phyloP scores from a whole-genome alignment of 306 rosid species.

The Dalbergia cochinchinensis region DNA sequence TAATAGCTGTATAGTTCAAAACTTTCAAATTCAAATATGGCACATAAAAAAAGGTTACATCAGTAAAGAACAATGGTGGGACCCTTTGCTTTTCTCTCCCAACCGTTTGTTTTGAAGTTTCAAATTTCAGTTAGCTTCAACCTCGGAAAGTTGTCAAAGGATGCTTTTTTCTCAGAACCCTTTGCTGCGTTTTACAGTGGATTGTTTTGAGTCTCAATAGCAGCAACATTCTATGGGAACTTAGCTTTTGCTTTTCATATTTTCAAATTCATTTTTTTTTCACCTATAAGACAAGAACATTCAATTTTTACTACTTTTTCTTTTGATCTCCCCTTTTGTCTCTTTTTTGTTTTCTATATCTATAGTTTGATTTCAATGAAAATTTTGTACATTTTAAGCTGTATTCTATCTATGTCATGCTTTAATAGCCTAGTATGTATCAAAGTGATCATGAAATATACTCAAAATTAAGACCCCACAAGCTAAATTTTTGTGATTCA shows the following conservation, averaged over 20 bases:
- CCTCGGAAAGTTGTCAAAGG: constrained; percentile 41
- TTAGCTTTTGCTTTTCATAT: constrained; percentile 49
- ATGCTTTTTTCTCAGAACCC: constrained; percentile 51
- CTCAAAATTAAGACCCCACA: constrained; percentile 33
- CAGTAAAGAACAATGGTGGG: constrained; percentile 48
- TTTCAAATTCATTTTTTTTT: neutral
- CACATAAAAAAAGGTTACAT: constrained; percentile 55
- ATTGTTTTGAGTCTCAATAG: constrained; percentile 44
- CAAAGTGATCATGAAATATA: constrained; percentile 45
- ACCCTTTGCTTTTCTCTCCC: constrained; percentile 54
- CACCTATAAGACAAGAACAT: constrained; percentile 42
- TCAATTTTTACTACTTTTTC: constrained; percentile 49
- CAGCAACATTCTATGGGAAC: constrained; percentile 49
- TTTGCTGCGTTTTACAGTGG: constrained; percentile 52
- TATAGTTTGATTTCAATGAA: constrained; percentile 40
- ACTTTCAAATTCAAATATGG: constrained; percentile 82
- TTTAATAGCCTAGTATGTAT: constrained; percentile 46
- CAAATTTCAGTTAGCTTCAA: constrained; percentile 59
- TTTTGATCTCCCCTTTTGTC: constrained; percentile 34
- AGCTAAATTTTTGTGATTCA: constrained; percentile 39
- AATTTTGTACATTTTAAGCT: constrained; percentile 37
- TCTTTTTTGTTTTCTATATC: constrained; percentile 41
- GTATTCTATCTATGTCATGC: constrained; percentile 32
- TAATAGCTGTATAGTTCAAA: constrained; percentile 43
- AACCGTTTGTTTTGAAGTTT: constrained; percentile 60